Base-by-base conservation (phyloP, 129 eudicot genomes). In the Chrysanthemum makinoi region DNA sequence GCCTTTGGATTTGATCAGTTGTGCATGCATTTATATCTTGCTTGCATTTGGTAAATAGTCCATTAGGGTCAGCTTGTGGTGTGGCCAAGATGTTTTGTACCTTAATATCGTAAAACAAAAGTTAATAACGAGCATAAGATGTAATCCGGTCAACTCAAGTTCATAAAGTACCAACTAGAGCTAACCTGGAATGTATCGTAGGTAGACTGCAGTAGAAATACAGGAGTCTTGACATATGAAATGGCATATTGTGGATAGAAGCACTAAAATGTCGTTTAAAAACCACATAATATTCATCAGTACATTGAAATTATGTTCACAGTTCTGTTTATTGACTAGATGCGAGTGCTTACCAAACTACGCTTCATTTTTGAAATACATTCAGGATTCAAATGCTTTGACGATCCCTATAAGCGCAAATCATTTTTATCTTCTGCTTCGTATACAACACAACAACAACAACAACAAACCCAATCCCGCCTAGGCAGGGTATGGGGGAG, bases 141-240 rank as follows among this genome's bases (percentile, higher is more conserved):
- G 28, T 54, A 26, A 64, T 44, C 28, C 14, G 17, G 2, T 70
- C 11, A 24, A 30, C 39, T 67, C 10, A 4, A n/a, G 12, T 3
- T 53, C 28, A 55, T 43, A 16, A 26, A 35, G 43, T 24, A 52
- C 5, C n/a, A 4, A 26, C 28, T 26, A 20, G 55, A 81, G 15
- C 59, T 66, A 26, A 72, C 77, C 79, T 81, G 79, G n/a, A 60
- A 81, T 5, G 78, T 66, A 68, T 82, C 86, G 11, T 82, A 82
- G 0, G 82, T 53, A 12, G 86, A 62, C 20, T 82, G 78, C 17
- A 77, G 10, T 68, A 82, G 55, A 24, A 82, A 82, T 47, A 77
- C 0, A 15, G 77, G 86, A 2, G 86, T 82, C 44, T 17, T 33
- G 35, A 82, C 76, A n/a, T 72, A 75, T 53, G 79, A 69, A 20